phyloP scores from a whole-genome alignment of 202 grass and related monocot species.

The Musa balbisiana region DNA sequence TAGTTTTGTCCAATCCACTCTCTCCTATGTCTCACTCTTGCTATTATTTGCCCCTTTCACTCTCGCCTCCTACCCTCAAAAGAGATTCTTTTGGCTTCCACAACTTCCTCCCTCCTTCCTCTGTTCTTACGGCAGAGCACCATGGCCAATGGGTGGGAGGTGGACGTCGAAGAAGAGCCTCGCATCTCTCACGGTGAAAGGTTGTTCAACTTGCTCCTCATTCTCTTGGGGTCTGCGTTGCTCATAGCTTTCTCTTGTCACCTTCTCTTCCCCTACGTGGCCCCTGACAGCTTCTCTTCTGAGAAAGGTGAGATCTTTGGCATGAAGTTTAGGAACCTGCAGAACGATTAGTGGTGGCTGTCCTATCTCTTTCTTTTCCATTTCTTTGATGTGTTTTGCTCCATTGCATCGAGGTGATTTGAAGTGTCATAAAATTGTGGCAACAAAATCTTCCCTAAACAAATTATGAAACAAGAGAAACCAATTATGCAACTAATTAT shows the following conservation, averaged over 20 bases:
- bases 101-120: not conserved
- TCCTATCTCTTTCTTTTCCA: not conserved
- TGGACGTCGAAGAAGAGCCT: not conserved
- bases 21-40: no score
- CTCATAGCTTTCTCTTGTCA: not conserved
- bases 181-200: not conserved
- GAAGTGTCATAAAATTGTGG: no score
- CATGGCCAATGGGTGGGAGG: not conserved
- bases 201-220: not conserved
- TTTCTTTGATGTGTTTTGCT: not conserved
- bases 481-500: no score
- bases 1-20: no score
- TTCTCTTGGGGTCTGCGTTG: slow-evolving; percentile 1
- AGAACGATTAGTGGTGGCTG: not conserved
- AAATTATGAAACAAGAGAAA: no score
- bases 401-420: not conserved
- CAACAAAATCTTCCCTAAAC: no score
- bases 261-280: not conserved
- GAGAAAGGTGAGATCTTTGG: not conserved
- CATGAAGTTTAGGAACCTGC: not conserved
- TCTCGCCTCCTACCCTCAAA: no score
- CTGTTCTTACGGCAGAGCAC: not conserved
- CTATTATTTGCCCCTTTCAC: no score
- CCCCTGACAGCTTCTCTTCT: not conserved
- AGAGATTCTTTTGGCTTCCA: not conserved